Base-by-base conservation (phyloP, 768 basidiomycete species). In the Calocera viscosa region DNA sequence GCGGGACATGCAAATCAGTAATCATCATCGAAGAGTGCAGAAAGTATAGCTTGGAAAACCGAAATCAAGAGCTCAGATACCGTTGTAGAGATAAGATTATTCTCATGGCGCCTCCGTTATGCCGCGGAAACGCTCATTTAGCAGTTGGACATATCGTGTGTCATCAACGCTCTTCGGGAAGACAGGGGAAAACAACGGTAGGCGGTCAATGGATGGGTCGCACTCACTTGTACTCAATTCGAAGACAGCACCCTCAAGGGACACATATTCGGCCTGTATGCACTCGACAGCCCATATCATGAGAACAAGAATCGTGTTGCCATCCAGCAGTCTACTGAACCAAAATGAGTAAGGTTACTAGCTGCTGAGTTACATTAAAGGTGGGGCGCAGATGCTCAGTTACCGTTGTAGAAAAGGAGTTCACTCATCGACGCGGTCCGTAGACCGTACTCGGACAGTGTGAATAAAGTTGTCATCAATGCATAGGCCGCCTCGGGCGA, bases 91-190 rank as follows among this genome's bases (percentile, higher is more conserved):
- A 32, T 60, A 60, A 28, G 53, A 22, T n/a, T 60, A 60, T 28
- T 60, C 8, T 60, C 53, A 60, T 5, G 5, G 30, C 2, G 30
- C 30, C 53, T 16, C 53, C 53, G 53, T 24, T 17, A 47, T 47
- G 43, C 16, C 8, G 10, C 26, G 53, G 26, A 32, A 26, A 60
- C 53, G 53, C 53, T 60, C 53, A 60, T 60, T 14, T 60, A 60
- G 53, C 53, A 60, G 53, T 60, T 60, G 53, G 53, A 60, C 53
- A 60, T 60, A 60, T 60, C 53, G 53, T 60, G 7, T 60, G 53
- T 60, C 53, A 60, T 60, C 53, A 60, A 60, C 7, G 30, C 24
- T 12, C 30, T 14, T 22, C 8, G 22, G 30, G 53, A 60, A 30
- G 30, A 26, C 14, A 60, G 26, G 30, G 30, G 53, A 30, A 32